A percentile compares a stretch with the other conserved stretches of the same genome.
Evolutionary conservation across 176 grass and related monocot genomes (phyloP).

Genomic region (Oryza brachyantha): DNA sequence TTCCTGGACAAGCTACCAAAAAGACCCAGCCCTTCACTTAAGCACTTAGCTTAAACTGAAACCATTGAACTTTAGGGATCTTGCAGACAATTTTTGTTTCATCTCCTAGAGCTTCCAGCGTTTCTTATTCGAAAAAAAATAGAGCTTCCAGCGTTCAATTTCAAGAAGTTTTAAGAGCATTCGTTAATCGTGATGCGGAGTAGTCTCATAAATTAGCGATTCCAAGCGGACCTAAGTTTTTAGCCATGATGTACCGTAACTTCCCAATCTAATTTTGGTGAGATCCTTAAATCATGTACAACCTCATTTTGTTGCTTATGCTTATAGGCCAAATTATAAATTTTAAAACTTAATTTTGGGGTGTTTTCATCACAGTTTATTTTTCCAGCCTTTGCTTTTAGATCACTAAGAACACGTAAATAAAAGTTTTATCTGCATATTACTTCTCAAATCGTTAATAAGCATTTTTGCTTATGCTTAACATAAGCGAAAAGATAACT

Average conservation of each 20-base stretch:
- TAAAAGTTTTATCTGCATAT: too few relatives aligned
- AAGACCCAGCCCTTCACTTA: background rate
- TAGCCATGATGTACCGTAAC: background rate
- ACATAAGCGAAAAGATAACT: too few relatives aligned
- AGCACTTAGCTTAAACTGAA: conserved; percentile 8
- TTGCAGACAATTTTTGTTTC: background rate
- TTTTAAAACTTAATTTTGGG: too few relatives aligned
- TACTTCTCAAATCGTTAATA: too few relatives aligned
- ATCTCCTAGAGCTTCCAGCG: background rate
- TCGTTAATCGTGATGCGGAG: background rate
- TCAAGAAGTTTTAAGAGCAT: background rate
- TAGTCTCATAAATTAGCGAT: background rate
- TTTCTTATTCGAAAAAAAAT: too few relatives aligned
- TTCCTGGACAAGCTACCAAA: background rate
- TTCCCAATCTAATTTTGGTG: background rate
- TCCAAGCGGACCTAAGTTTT: background rate
- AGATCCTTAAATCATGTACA: background rate
- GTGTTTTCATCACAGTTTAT: too few relatives aligned
- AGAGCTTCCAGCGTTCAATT: background rate
- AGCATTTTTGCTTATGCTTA: too few relatives aligned
- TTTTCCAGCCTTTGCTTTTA: too few relatives aligned
- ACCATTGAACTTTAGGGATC: background rate
- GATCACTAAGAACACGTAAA: too few relatives aligned
- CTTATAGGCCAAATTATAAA: too few relatives aligned
- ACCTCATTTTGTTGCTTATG: too few relatives aligned